Evolutionary conservation across 176 grass and related monocot genomes (phyloP).

Genomic region (Oryza punctata): DNA sequence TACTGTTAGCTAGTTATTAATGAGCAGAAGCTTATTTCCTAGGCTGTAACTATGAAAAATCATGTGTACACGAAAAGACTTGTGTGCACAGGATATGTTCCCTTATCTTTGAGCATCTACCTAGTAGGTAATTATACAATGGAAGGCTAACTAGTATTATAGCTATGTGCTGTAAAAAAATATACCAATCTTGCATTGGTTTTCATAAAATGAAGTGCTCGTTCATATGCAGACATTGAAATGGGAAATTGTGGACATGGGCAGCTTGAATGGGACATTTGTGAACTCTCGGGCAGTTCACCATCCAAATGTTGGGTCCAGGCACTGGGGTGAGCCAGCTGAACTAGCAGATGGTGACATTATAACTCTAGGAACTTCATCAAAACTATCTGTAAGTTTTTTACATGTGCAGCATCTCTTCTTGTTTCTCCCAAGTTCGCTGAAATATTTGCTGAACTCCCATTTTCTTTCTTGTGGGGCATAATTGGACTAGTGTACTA

Average conservation of each 20-base stretch:
- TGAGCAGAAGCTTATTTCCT: background rate
- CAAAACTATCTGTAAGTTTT: slow-evolving; percentile 70
- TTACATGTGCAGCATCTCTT: slow-evolving; percentile 1
- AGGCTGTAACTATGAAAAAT: slow-evolving; percentile 11
- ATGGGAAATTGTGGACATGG: slow-evolving; percentile 90
- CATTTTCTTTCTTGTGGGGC: background rate
- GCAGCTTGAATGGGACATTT: slow-evolving; percentile 91
- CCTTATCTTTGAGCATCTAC: slow-evolving; percentile 9
- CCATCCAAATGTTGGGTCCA: slow-evolving; percentile 63
- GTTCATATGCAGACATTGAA: slow-evolving; percentile 52
- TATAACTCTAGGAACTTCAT: slow-evolving; percentile 75
- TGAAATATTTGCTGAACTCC: slow-evolving; percentile 2
- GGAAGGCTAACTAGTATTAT: slow-evolving; percentile 1
- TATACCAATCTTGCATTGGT: slow-evolving; percentile 3
- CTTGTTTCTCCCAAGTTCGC: background rate
- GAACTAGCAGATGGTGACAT: slow-evolving; percentile 81
- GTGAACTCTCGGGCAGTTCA: slow-evolving; percentile 66
- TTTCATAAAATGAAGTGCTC: background rate
- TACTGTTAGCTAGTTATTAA: slow-evolving; percentile 9
- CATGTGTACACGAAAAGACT: background rate
- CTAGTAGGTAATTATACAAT: background rate
- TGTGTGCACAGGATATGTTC: too few relatives aligned
- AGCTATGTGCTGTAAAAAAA: slow-evolving; percentile 14
- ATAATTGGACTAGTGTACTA: background rate
- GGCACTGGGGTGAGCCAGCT: slow-evolving; percentile 57